Percentiles rank a stretch among this genome's conserved stretches.
Conservation (phyloP, 805 yeast genomes). For the Cyberlindnera saturnus region DNA sequence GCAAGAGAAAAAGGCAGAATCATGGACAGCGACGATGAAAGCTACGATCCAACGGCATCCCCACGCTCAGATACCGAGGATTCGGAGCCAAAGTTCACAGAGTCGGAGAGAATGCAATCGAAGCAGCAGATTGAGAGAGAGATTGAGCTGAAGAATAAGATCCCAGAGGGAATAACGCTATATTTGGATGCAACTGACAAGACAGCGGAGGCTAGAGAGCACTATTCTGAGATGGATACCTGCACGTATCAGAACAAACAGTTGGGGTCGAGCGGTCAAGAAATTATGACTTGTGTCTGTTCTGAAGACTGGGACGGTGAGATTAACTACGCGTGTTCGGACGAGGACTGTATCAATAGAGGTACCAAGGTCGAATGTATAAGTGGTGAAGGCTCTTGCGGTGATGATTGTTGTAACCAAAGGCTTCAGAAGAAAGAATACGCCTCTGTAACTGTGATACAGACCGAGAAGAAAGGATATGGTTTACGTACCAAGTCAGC, state of each 20-base stretch:
- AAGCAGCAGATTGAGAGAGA: constrained; percentile 12
- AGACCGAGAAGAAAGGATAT: constrained; percentile 81
- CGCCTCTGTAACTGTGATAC: constrained; percentile 73
- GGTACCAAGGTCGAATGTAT: constrained; percentile 90
- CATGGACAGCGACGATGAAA: constrained; percentile 13
- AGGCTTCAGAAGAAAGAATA: constrained; percentile 75
- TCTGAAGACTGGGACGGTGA: constrained; percentile 38
- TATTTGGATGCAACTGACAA: constrained; percentile 41
- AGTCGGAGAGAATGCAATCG: constrained; percentile 15
- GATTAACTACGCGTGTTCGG: constrained; percentile 68
- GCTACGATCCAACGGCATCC: constrained; percentile 12
- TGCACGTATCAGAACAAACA: constrained; percentile 58
- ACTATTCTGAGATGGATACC: constrained; percentile 50
- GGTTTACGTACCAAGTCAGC: constrained; percentile 71
- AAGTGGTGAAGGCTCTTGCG: constrained; percentile 63
- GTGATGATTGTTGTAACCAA: constrained; percentile 76
- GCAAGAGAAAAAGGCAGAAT: background rate
- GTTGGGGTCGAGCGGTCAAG: constrained; percentile 66
- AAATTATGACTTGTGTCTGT: constrained; percentile 91
- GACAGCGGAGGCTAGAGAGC: constrained; percentile 60
- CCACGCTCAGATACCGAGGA: constrained; percentile 3
- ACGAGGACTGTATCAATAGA: constrained; percentile 87
- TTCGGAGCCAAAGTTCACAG: constrained; percentile 14
- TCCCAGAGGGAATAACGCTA: constrained; percentile 18
- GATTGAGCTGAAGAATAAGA: constrained; percentile 12